phyloP scores from a whole-genome alignment of 2,329 filamentous ascomycete species.

The Beauveria sp. region DNA sequence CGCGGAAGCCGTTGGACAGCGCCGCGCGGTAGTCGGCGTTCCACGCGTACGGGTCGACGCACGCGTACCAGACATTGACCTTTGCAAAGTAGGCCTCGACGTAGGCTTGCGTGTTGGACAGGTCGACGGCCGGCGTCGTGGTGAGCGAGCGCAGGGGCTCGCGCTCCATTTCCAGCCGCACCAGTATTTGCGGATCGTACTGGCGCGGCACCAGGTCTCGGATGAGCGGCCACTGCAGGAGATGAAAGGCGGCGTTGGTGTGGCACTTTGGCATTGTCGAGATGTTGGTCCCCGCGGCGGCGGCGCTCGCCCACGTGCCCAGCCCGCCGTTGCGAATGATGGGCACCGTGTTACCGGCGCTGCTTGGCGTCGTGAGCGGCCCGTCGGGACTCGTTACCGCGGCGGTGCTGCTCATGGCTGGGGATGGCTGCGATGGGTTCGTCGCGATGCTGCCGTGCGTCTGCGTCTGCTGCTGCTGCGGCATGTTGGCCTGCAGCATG shows the following conservation, averaged over 20 bases:
- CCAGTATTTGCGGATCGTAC: constrained; percentile 73
- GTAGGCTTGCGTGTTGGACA: constrained; percentile 67
- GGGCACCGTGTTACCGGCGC: constrained; percentile 35
- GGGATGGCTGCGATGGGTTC: constrained; percentile 45
- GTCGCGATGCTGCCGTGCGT: constrained; percentile 35
- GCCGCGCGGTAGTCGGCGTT: constrained; percentile 66
- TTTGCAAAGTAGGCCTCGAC: constrained; percentile 75
- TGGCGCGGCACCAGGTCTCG: constrained; percentile 67
- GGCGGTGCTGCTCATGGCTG: constrained; percentile 56
- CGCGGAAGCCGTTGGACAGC: constrained; percentile 66
- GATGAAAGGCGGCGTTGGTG: constrained; percentile 70
- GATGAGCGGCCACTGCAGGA: constrained; percentile 75
- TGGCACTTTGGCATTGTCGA: constrained; percentile 82
- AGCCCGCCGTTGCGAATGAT: constrained; percentile 57
- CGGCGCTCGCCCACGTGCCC: constrained; percentile 57
- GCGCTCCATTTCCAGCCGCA: constrained; percentile 73
- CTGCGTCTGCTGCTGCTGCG: constrained; percentile 32
- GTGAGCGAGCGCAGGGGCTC: constrained; percentile 64
- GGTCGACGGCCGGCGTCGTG: constrained; percentile 58
- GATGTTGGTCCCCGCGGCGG: constrained; percentile 53
- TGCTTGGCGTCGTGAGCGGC: constrained; percentile 20
- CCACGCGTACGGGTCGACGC: constrained; percentile 78
- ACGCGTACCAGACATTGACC: constrained; percentile 81
- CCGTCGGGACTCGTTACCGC: constrained; percentile 48
- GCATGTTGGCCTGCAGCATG: constrained; percentile 64